Evolutionary conservation across 495 filamentous ascomycete species (phyloP), one percentile per base, ranked within the genome.

Genomic region (Talaromyces borbonicus): DNA sequence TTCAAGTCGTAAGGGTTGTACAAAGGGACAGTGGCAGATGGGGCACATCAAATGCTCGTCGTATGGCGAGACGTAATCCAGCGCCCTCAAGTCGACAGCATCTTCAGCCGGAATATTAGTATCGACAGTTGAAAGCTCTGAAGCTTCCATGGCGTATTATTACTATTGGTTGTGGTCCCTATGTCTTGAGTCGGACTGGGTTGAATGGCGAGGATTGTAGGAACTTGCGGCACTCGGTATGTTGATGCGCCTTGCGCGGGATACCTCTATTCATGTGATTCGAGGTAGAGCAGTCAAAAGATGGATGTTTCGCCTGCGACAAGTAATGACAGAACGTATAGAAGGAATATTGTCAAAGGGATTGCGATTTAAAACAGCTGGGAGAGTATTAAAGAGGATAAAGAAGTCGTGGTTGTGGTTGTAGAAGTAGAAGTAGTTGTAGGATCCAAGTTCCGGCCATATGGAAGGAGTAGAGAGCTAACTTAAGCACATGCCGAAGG

Each of bases 31-130:
- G 50, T 80, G 83, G 58, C 87, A 95, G 45, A 95, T 88, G 7
- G 86, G 76, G 51, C 87, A 95, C 61, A 87, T 76, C 14, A 93
- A 74, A 49, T 89, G 85, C 49, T 81, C 75, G 61, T 93, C 87
- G 48, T 83, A 76, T 24, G 64, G 56, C 16, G 69, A 71, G 42
- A 81, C 69, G 60, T 90, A 87, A 27, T 87, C 84, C 47, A 94
- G 71, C 15, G 69, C 57, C 47, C 83, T 75, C 43, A 87, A 67
- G 56, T 94, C 86, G 52, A 84, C 56, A 19, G 56, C 47, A 40
- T 58, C 56, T 38, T 62, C 61, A 43, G 43, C 41, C 60, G 59
- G 51, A 44, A 49, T 37, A 43, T 44, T 27, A 58, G 44, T n/a
- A 43, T 69, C 62, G 57, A 66, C 42, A 16, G 27, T 22, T 7